Evolutionary conservation across 2,329 filamentous ascomycete species (phyloP).

Genomic region (Aspergillus piperis): DNA sequence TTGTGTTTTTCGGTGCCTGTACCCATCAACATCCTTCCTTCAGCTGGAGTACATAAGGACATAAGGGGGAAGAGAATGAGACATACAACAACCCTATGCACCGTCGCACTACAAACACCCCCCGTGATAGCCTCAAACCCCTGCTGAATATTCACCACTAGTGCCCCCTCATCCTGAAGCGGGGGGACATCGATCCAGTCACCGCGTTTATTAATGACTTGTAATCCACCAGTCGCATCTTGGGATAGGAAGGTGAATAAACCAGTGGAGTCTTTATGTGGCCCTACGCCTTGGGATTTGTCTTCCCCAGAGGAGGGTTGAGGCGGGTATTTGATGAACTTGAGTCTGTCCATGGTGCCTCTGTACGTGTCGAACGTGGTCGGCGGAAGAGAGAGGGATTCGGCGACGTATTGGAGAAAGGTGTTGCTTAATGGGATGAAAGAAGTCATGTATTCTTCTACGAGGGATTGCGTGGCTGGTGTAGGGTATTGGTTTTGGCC

Average conservation of each 20-base stretch:
- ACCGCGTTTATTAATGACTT: slow-evolving; percentile 50
- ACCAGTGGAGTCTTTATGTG: slow-evolving; percentile 59
- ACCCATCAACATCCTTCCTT: slow-evolving; percentile 18
- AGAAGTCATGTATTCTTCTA: slow-evolving; percentile 54
- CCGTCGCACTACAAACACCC: slow-evolving; percentile 52
- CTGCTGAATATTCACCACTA: slow-evolving; percentile 54
- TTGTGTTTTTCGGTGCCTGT: slow-evolving; percentile 33
- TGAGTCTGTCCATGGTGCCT: slow-evolving; percentile 53
- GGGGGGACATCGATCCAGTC: slow-evolving; percentile 50
- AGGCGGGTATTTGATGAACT: slow-evolving; percentile 59
- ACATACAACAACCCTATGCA: slow-evolving; percentile 39
- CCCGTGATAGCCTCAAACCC: slow-evolving; percentile 59
- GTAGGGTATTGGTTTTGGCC: slow-evolving; percentile 26
- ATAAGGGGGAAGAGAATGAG: background rate
- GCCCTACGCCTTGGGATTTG: slow-evolving; percentile 56
- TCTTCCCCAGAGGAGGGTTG: slow-evolving; percentile 12
- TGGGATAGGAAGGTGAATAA: slow-evolving; percentile 46
- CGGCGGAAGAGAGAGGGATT: slow-evolving; percentile 52
- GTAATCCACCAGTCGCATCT: slow-evolving; percentile 47
- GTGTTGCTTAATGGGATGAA: slow-evolving; percentile 52
- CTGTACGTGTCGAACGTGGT: slow-evolving; percentile 54
- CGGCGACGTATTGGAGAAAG: slow-evolving; percentile 59
- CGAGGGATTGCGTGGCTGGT: slow-evolving; percentile 9
- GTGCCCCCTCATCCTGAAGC: slow-evolving; percentile 37
- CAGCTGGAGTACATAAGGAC: background rate